Evolutionary conservation across 2,329 filamentous ascomycete genomes (phyloP), one percentile per base, ranked within the genome.

Genomic region (Aspergillus neotritici): DNA sequence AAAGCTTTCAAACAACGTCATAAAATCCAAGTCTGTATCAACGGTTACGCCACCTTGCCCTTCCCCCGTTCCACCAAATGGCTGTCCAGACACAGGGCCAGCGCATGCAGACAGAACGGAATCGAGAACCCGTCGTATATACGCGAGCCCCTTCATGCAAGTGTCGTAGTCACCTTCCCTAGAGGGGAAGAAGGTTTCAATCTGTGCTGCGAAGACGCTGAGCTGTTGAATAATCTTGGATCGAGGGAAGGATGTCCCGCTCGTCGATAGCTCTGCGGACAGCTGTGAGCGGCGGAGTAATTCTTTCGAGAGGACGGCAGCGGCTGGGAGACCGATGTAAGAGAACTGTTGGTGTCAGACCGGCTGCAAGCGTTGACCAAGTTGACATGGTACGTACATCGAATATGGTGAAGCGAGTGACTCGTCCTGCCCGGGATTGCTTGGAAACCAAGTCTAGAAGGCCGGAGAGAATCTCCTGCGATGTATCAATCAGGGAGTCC

Each of bases 301-400:
- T 32, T 58, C 51, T 8, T 44, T 49, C 3, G 52, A 52, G 1
- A 58, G 44, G 10, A 50, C 46, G 4, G 48, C 55, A 2, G 54
- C 54, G n/a, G 46, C 52, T 11, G 55, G 55, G 4, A 58, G 55
- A n/a, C 54, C 55, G 14, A 48, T 29, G n/a, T 50, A 53, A n/a
- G 48, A 49, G 7, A 53, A 41, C 48, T 51, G 11, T 17, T 39
- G 32, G 7, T 9, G 21, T 25, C 6, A 25, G 21, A 21, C 5
- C 4, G 3, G 1, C 9, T 37, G 28, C 29, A 30, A 48, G 36
- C 34, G n/a, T 36, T 46, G 5, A 21, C 12, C 4, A 28, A n/a
- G 7, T n/a, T 34, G 21, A 34, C 3, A n/a, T 25, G 5, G 9
- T n/a, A 38, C 47, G 21, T 41, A 49, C 47, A 17, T 49, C 44